phyloP scores from a whole-genome alignment of 306 rosid genomes.

The Inga laurina region DNA sequence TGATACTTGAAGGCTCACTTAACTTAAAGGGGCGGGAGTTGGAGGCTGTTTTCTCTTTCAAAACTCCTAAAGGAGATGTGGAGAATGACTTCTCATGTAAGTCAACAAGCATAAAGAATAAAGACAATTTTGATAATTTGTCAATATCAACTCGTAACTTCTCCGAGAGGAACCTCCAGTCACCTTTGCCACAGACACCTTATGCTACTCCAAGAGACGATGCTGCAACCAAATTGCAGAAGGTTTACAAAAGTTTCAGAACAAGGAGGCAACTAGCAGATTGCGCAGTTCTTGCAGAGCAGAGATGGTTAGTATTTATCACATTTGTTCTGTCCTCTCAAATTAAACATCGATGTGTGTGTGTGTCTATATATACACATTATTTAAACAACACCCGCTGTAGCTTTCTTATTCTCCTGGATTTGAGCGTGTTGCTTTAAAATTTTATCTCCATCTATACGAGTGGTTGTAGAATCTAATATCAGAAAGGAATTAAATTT shows the following conservation, averaged over 20 bases:
- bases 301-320: conserved; percentile 64
- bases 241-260: conserved; percentile 86
- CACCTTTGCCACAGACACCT: conserved; percentile 28
- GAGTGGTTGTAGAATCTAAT: no score
- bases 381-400: background rate
- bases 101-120: conserved; percentile 27
- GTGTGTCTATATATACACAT: background rate
- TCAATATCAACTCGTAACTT: conserved; percentile 11
- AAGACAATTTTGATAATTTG: conserved; percentile 21
- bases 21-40: conserved; percentile 36
- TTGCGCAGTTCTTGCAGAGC: conserved; percentile 83
- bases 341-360: background rate
- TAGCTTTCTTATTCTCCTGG: background rate
- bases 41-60: conserved; percentile 32
- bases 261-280: conserved; percentile 80
- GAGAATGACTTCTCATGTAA: conserved; percentile 36
- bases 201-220: conserved; percentile 22
- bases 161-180: conserved; percentile 23
- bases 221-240: conserved; percentile 83
- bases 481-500: background rate
- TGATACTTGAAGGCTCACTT: conserved; percentile 36
- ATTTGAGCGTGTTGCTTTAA: background rate
- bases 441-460: no score
- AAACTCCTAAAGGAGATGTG: conserved; percentile 34
- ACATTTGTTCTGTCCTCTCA: background rate